Evolutionary conservation across 257 asterid genomes (phyloP).

Genomic region (Scutellaria baicalensis): DNA sequence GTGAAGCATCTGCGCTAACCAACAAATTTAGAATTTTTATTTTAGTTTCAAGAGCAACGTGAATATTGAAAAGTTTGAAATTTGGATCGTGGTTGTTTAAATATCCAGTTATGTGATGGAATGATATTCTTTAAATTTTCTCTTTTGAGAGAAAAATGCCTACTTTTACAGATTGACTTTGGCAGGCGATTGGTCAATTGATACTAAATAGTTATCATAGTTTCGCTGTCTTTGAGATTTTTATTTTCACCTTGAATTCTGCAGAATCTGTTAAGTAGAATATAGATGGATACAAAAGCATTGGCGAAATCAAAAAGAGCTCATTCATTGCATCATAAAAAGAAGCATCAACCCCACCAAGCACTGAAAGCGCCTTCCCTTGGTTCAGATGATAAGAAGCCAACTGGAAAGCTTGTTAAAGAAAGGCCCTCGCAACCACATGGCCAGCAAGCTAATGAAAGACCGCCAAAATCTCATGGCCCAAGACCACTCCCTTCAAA

Average conservation of each 20-base stretch:
- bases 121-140: not conserved
- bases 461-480: conserved; percentile 29
- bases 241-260: not conserved
- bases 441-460: conserved; percentile 37
- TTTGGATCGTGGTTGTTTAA: not conserved
- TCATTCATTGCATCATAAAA: conserved; percentile 64
- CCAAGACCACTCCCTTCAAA: conserved; percentile 59
- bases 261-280: conserved; percentile 12
- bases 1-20: not conserved
- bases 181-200: not conserved
- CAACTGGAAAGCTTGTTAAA: conserved; percentile 33
- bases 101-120: not conserved
- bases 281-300: conserved; percentile 70
- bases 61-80: not conserved
- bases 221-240: not conserved
- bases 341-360: conserved; percentile 55
- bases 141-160: not conserved
- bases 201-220: not conserved
- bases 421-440: conserved; percentile 34
- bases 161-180: not conserved
- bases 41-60: not conserved
- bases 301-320: conserved; percentile 97
- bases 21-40: not conserved
- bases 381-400: conserved; percentile 40
- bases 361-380: conserved; percentile 36